Percentiles rank a stretch among this genome's conserved stretches.
Evolutionary conservation across 805 yeast species (phyloP).

Genomic region (Spathaspora boniae): DNA sequence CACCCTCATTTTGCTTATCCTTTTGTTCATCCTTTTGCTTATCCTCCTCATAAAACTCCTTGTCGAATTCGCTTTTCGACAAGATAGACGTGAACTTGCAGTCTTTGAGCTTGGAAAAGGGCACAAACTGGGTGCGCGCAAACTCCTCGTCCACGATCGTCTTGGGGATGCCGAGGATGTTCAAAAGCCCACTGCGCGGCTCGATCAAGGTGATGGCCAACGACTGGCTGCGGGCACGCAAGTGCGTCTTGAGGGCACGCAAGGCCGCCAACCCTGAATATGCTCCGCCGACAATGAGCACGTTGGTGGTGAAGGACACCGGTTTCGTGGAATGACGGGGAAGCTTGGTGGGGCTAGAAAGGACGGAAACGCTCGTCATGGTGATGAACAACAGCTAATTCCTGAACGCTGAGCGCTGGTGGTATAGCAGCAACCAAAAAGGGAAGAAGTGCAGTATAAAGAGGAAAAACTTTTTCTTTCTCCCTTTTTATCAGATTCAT

Average conservation of each 20-base stretch:
- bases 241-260: constrained; percentile 24
- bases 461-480: not conserved
- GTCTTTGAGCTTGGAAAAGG: constrained; percentile 26
- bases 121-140: constrained; percentile 36
- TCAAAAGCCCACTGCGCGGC: constrained; percentile 38
- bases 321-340: constrained; percentile 4
- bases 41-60: constrained; percentile 10
- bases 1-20: constrained; percentile 6
- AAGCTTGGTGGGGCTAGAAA: constrained; percentile 3
- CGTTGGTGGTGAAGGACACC: constrained; percentile 26
- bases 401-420: no score
- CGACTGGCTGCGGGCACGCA: constrained; percentile 9
- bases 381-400: no score
- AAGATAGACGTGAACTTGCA: constrained; percentile 26
- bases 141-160: constrained; percentile 36
- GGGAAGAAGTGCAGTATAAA: not conserved
- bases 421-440: not conserved
- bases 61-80: constrained; percentile 20
- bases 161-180: constrained; percentile 38
- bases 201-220: constrained; percentile 35
- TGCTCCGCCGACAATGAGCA: constrained; percentile 40
- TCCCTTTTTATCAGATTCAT: constrained; percentile 3
- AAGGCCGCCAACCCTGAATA: constrained; percentile 39
- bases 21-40: constrained; percentile 6
- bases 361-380: not conserved